Base-by-base conservation (phyloP, 805 yeast species). In the Metschnikowia drakensbergensis region DNA sequence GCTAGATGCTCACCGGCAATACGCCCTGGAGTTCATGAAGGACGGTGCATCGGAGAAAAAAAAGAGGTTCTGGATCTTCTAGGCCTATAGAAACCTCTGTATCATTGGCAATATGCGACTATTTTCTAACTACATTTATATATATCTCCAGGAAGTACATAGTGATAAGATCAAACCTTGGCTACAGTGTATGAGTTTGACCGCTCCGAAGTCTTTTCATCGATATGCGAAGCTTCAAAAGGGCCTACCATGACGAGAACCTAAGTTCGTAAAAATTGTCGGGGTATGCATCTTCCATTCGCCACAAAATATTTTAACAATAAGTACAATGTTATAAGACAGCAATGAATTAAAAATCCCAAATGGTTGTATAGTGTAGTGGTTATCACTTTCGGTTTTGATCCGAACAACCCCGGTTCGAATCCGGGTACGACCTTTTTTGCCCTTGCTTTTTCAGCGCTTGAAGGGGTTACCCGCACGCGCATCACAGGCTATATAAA, bases 341-440 rank as follows among this genome's bases (percentile, higher is more conserved):
- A 17, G 17, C 17, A 11, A 11, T 11, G n/a, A 5, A 5, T 22
- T 5, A 22, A 17, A 4, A 5, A 22, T 9, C 3, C 37, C n/a
- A 37, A 45, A 29, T 3, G 73, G 73, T 68, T 67, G 72, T 79
- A 79, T 81, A 80, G 86, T 81, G 86, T 81, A 81, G 86, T 80
- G 86, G 86, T 81, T 80, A 82, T 82, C 85, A 81, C 86, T 74
- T 74, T 80, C 80, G 86, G 86, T 81, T 82, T 78, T 81, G 86
- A 82, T 82, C 86, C 86, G 80, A 68, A 72, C 81, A 80, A 82
- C 86, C 85, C 86, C 86, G 81, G 86, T 81, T 82, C 87, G 86
- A 82, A 80, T 80, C 86, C 86, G 86, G 86, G 86, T 77, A 79
- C 79, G 86, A 81, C 85, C 85, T 81, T 38, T 45, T 55, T 61